Base-by-base conservation (phyloP, 2,329 filamentous ascomycete genomes). In the Cladosporium sp. region DNA sequence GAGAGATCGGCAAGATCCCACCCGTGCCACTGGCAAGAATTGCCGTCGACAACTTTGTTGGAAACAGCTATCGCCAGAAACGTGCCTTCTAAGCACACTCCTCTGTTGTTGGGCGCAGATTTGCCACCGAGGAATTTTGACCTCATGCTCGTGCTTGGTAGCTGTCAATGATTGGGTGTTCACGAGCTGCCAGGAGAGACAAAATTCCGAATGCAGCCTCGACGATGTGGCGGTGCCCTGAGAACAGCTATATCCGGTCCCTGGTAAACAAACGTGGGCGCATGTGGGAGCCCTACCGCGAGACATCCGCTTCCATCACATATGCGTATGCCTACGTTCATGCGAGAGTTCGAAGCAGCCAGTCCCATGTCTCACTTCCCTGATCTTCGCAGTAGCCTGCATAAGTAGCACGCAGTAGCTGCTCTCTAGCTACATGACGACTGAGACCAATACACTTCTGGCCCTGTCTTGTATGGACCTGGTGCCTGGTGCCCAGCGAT, bases 1-100 rank as follows among this genome's bases (percentile, higher is more conserved):
- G n/a, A n/a, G n/a, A n/a, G 47, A 50, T 50, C 47, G 47, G 34
- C 47, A 37, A 50, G 47, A 50, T 50, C 34, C 34, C 13, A 37
- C 19, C 47, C 47, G 47, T 37, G 13, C 28, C 47, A 36, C 28
- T 19, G 40, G 28, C 24, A 44, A 44, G 24, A 22, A 44, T 44
- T 44, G 32, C 32, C 47, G 19, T 5, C 32, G 9, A 35, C 32
- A n/a, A 35, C 19, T 50, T 15, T 50, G 20, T 36, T 50, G 32
- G 28, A 50, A 50, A 50, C 47, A 19, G 47, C 44, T 22, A 40
- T 40, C n/a, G n/a, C n/a, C 28, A 44, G 40, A 20, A 44, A 44
- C 40, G 40, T 44, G 40, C 40, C 40, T 44, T 28, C 8, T 5
- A 44, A 25, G 22, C 24, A 15, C 40, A n/a, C n/a, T n/a, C n/a